Evolutionary conservation across 768 basidiomycete genomes (phyloP).

Genomic region (Exidia glandulosa): DNA sequence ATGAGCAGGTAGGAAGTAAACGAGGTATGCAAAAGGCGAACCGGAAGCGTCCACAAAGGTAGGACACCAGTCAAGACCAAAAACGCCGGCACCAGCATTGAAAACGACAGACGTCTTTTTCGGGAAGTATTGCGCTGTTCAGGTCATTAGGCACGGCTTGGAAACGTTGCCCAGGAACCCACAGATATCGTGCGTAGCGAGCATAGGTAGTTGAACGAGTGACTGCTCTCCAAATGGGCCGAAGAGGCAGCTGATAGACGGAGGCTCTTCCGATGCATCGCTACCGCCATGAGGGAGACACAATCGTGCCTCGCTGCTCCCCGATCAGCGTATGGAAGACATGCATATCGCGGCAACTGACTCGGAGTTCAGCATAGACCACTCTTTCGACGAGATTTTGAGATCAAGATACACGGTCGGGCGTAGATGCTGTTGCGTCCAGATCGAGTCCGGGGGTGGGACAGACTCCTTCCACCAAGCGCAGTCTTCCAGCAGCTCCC

Average conservation of each 20-base stretch:
- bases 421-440: background rate
- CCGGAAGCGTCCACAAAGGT: conserved; percentile 35
- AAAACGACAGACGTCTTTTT: conserved; percentile 59
- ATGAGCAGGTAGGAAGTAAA: background rate
- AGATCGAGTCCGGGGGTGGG: background rate
- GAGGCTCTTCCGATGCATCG: conserved; percentile 38
- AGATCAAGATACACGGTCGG: conserved; percentile 3
- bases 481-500: conserved; percentile 70
- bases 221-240: conserved; percentile 52
- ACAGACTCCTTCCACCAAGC: conserved; percentile 59
- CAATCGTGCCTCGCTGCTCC: conserved; percentile 37
- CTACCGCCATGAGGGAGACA: conserved; percentile 57
- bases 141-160: background rate
- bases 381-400: conserved; percentile 18
- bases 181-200: conserved; percentile 53
- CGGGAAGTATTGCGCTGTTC: conserved; percentile 50
- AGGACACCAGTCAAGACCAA: conserved; percentile 92
- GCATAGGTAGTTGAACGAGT: conserved; percentile 37
- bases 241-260: conserved; percentile 49
- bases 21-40: background rate
- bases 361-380: conserved; percentile 36
- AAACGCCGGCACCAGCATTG: conserved; percentile 78
- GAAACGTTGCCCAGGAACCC: conserved; percentile 13
- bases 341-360: conserved; percentile 23
- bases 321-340: background rate